Base-by-base conservation (phyloP, 176 grass and related monocot genomes). In the Themeda triandra region DNA sequence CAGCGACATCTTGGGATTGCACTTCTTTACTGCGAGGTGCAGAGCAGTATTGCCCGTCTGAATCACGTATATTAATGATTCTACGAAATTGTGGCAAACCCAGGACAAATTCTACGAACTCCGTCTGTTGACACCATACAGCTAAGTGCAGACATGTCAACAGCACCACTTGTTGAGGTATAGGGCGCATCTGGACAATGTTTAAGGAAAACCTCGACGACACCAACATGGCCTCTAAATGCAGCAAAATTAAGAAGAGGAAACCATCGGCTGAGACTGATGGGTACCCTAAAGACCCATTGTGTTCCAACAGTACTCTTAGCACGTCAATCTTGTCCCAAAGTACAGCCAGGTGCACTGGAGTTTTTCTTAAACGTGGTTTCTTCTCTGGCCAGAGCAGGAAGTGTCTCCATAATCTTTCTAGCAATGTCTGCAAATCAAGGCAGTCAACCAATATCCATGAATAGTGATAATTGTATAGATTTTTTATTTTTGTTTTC, bases 1-100 rank as follows among this genome's bases (percentile, higher is more conserved):
- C n/a, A 35, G 58, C 23, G 35, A 87, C 64, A 87, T 82, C 69
- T 36, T 73, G 0, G 81, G 86, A 49, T 71, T 56, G 86, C 73
- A 79, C 13, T 73, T 73, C 2, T 2, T 0, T 12, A 78, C 80
- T 15, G 86, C 86, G 3, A 9, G 0, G 25, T 88, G 87, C 3
- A 88, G 76, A 25, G 80, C 70, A 60, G 86, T 88, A 8, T 46
- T 0, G 8, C 72, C 71, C 78, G 6, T 37, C 7, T 23, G 0
- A 1, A 5, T 17, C 21, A 28, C 0, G 40, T 5, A 72, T 70
- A 11, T 70, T 70, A 46, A 72, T 3, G 1, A 72, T 10, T 15
- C 25, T 46, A 6, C 24, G 6, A 46, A 5, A 7, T 17, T 72
- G 23, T 1, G 39, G 11, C 6, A 14, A 70, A 36, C 13, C 12